Evolutionary conservation across 169 alveolate genomes (phyloP).

Genomic region (Eimeria maxima): DNA sequence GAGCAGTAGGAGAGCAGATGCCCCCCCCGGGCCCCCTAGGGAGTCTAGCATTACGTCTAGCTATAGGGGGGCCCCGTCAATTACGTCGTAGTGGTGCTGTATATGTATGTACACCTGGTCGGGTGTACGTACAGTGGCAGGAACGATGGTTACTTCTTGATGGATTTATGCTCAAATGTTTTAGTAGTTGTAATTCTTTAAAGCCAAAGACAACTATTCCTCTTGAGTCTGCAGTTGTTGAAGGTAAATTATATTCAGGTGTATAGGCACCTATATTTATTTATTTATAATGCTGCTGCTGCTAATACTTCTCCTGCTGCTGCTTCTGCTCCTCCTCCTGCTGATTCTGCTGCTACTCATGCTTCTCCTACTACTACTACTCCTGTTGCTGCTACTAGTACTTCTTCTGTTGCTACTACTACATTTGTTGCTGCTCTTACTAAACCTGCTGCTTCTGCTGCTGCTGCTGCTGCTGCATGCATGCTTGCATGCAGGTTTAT

Average conservation of each 20-base stretch:
- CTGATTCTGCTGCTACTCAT: no score
- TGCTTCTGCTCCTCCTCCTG: background rate
- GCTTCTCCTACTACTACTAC: no score
- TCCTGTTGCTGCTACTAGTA: no score
- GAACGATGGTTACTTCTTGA: slow-evolving; percentile 77
- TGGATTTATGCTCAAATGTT: slow-evolving; percentile 68
- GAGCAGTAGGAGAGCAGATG: slow-evolving; percentile 3
- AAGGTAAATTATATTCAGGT: background rate
- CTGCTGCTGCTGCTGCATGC: no score
- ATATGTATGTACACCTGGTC: slow-evolving; percentile 38
- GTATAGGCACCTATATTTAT: background rate
- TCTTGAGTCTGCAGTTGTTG: slow-evolving; percentile 60
- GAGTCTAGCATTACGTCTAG: background rate
- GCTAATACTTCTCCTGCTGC: background rate
- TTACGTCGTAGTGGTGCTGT: slow-evolving; percentile 69
- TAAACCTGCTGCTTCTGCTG: background rate
- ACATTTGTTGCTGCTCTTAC: slow-evolving; percentile 12
- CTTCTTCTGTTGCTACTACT: background rate
- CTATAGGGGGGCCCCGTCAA: slow-evolving; percentile 30
- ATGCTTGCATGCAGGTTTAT: background rate
- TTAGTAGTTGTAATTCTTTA: slow-evolving; percentile 56
- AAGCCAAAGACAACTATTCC: slow-evolving; percentile 67
- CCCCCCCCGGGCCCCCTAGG: background rate
- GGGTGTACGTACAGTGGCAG: slow-evolving; percentile 72
- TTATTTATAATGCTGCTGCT: no score